Evolutionary conservation across 495 filamentous ascomycete species (phyloP).

Genomic region (Trichoderma parareesei): DNA sequence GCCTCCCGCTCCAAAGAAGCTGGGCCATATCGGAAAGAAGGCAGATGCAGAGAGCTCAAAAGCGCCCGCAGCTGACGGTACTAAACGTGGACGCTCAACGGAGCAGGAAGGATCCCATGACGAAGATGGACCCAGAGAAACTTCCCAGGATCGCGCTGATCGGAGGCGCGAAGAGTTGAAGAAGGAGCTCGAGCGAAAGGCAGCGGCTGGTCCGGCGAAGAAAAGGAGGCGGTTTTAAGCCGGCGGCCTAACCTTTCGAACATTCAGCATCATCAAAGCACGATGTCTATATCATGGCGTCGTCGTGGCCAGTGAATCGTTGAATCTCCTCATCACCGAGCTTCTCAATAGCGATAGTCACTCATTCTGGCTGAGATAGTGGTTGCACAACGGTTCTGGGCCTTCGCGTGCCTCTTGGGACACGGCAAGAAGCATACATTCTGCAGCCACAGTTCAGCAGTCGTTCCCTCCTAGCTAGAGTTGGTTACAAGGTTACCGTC

Average conservation of each 20-base stretch:
- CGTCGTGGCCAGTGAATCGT: background rate
- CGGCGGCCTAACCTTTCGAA: background rate
- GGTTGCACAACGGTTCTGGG: background rate
- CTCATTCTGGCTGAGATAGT: background rate
- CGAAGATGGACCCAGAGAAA: conserved; percentile 24
- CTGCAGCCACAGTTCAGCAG: background rate
- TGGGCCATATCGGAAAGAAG: conserved; percentile 14
- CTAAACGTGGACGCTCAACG: conserved; percentile 1
- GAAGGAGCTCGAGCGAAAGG: conserved; percentile 54
- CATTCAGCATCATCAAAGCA: background rate
- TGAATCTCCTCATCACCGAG: background rate
- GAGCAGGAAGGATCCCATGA: conserved; percentile 12
- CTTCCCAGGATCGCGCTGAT: conserved; percentile 49
- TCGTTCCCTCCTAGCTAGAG: background rate
- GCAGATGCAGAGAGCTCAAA: background rate
- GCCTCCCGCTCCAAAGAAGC: background rate
- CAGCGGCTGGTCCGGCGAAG: conserved; percentile 55
- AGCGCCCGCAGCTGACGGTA: background rate
- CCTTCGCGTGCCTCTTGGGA: background rate
- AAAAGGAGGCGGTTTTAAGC: conserved; percentile 56
- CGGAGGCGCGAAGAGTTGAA: conserved; percentile 57
- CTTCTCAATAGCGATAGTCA: background rate
- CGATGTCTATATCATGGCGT: background rate
- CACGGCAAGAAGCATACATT: background rate
- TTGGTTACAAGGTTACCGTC: too few relatives aligned